Evolutionary conservation across 179 eudicot genomes (phyloP).

Genomic region (Patellifolia procumbens): DNA sequence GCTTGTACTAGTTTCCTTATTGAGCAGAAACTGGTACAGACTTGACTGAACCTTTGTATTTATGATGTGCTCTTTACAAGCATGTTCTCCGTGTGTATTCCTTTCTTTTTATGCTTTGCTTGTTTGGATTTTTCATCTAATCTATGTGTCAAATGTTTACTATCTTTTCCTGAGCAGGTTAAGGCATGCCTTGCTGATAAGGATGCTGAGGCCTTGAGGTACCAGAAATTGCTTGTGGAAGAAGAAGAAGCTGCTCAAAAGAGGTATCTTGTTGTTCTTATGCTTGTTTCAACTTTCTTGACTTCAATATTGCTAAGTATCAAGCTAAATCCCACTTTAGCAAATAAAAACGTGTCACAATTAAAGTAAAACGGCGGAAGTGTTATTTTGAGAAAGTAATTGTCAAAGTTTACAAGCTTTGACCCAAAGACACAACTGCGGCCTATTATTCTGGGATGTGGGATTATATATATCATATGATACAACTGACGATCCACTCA

Average conservation of each 20-base stretch:
- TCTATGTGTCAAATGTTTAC: background rate
- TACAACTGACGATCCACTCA: background rate
- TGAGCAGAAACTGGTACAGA: slow-evolving; percentile 85
- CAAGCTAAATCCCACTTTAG: no score
- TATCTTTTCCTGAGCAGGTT: slow-evolving; percentile 48
- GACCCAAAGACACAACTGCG: background rate
- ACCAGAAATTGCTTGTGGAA: slow-evolving; percentile 92
- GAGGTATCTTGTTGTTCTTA: slow-evolving; percentile 45
- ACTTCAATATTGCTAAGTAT: background rate
- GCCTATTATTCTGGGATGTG: background rate
- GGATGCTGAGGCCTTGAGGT: slow-evolving; percentile 93
- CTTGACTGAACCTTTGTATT: background rate
- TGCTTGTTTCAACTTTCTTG: slow-evolving; percentile 6
- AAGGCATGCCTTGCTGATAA: slow-evolving; percentile 92
- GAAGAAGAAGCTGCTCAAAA: slow-evolving; percentile 99
- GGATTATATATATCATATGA: background rate
- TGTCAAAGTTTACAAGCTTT: background rate
- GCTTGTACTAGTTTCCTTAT: slow-evolving; percentile 87
- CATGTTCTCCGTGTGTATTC: background rate
- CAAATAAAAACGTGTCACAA: no score
- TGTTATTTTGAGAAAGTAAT: background rate
- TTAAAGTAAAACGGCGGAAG: no score
- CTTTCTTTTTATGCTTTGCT: background rate
- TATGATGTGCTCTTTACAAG: background rate
- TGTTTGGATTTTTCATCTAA: background rate